Base-by-base conservation (phyloP, 805 yeast genomes). In the Saccharomycopsis sp. region DNA sequence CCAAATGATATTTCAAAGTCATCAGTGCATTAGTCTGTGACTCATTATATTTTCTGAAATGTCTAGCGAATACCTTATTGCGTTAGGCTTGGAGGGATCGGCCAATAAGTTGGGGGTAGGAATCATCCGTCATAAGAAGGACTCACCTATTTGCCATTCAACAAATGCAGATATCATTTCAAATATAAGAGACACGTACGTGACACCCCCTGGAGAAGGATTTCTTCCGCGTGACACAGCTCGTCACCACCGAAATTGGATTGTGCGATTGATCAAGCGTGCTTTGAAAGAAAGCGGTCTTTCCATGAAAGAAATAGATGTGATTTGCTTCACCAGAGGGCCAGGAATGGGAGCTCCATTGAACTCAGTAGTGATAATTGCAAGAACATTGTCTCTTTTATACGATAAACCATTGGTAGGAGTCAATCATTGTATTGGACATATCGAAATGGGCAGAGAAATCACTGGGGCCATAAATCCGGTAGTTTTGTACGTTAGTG, bases 311-410 rank as follows among this genome's bases (percentile, higher is more conserved):
- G 87, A 87, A 51, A 66, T 86, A 3, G 91, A 87, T 70, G 85
- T 88, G 53, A 87, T 94, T 53, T 90, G 97, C 70, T 94, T 94
- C 70, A 94, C 99, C 1, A 95, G 88, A 71, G 99, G 99, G 3
- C 99, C 99, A 0, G 99, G 99, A 0, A 94, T 94, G 98, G 99
- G 99, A 1, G 98, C 98, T 0, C 99, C 99, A 0, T 73, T 94
- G 55, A 96, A 94, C 65, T 83, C 92, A 57, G 97, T 91, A 46
- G 98, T 87, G 2, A 78, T 94, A 53, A 95, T 96, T 0, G 98
- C 99, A 1, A 76, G 99, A 67, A 84, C 97, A 0, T 72, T 91
- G 44, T 76, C 90, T 7, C 83, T 86, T 64, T 68, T 92, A 63
- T 90, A 96, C 95, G 69, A 80, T 1, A 73, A 87, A 21, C 98